These are phyloP conservation scores for Trametes coccinea DNA, from an alignment of 768 basidiomycete genomes.

Conservation along the genomic window DNA sequence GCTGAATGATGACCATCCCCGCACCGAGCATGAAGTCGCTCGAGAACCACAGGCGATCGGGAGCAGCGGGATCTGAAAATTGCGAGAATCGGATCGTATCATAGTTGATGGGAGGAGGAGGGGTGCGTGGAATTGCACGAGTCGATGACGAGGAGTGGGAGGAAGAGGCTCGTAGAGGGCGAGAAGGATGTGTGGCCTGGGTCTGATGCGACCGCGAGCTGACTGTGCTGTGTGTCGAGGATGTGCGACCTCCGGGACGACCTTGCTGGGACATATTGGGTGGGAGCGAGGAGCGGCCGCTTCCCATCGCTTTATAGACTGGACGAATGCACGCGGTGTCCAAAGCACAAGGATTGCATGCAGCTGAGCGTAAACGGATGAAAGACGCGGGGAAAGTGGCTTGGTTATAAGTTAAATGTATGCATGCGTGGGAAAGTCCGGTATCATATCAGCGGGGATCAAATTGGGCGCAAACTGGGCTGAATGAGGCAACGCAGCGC, in stretches of 20 bases:
- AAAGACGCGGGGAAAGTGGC: too few relatives aligned
- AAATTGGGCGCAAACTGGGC: too few relatives aligned
- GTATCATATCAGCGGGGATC: too few relatives aligned
- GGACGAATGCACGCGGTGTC: too few relatives aligned
- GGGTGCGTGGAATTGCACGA: background rate
- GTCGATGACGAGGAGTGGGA: too few relatives aligned
- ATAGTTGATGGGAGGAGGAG: background rate
- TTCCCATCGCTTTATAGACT: background rate
- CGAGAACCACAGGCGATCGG: slow-evolving; percentile 47
- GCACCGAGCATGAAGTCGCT: slow-evolving; percentile 58
- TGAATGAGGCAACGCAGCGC: too few relatives aligned
- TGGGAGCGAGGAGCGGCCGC: background rate
- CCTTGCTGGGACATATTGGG: background rate
- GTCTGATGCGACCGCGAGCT: too few relatives aligned
- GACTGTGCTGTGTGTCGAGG: background rate
- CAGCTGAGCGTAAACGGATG: too few relatives aligned
- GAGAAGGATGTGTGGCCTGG: background rate
- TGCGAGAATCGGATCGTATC: slow-evolving; percentile 32
- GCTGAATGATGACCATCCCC: slow-evolving; percentile 65
- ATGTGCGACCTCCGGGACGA: background rate
- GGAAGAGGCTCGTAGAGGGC: too few relatives aligned
- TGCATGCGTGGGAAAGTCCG: too few relatives aligned
- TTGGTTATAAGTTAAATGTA: too few relatives aligned
- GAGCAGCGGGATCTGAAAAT: slow-evolving; percentile 44
- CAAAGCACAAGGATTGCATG: too few relatives aligned